phyloP scores from a whole-genome alignment of 2,329 filamentous ascomycete genomes.

The Ophiocordyceps unilateralis region DNA sequence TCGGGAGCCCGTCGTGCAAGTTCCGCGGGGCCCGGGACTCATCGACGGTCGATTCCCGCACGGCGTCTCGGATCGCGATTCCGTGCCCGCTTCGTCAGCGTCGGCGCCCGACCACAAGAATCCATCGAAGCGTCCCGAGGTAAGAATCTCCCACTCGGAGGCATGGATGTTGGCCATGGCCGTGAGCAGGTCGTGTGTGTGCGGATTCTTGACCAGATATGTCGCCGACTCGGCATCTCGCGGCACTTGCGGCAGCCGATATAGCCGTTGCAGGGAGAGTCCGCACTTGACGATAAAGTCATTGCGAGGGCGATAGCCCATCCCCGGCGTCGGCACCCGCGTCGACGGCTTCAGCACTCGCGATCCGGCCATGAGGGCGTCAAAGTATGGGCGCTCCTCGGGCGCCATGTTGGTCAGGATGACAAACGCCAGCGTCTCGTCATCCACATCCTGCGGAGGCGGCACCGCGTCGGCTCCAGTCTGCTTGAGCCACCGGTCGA shows the following conservation, averaged over 20 bases:
- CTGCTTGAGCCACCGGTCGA: constrained; percentile 75
- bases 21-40: constrained; percentile 22
- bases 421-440: constrained; percentile 84
- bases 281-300: constrained; percentile 61
- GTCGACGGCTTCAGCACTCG: constrained; percentile 36
- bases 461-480: constrained; percentile 59
- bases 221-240: constrained; percentile 75
- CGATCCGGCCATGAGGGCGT: constrained; percentile 52
- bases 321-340: constrained; percentile 53
- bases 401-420: constrained; percentile 74
- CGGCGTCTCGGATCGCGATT: constrained; percentile 39
- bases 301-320: constrained; percentile 45
- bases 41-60: constrained; percentile 18
- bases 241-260: constrained; percentile 54
- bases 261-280: constrained; percentile 67
- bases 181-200: constrained; percentile 70
- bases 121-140: constrained; percentile 84
- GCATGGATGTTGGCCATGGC: constrained; percentile 76
- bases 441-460: constrained; percentile 76
- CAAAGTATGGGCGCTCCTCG: constrained; percentile 65
- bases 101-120: constrained; percentile 92
- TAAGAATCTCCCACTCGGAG: constrained; percentile 93
- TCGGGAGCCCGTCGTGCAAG: constrained; percentile 25
- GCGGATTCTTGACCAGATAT: constrained; percentile 68
- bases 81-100: constrained; percentile 27